A percentile compares a stretch with the other conserved stretches of the same genome.
Evolutionary conservation across 1,139 yeast species (phyloP).

Genomic region (Casaregolazyma lundiana): DNA sequence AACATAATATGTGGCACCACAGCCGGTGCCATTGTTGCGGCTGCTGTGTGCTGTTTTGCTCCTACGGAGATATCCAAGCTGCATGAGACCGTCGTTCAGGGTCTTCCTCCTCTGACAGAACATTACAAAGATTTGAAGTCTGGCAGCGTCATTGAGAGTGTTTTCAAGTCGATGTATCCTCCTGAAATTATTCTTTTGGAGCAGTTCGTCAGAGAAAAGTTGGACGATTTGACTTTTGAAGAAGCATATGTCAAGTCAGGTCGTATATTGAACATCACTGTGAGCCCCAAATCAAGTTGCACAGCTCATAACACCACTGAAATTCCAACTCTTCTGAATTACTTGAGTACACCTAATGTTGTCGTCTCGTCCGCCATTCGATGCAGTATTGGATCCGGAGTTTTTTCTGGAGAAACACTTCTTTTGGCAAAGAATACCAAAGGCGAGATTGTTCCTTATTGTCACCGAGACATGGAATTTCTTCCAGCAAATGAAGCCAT

Average conservation of each 20-base stretch:
- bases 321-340: constrained; percentile 73
- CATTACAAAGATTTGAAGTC: constrained; percentile 25
- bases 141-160: constrained; percentile 31
- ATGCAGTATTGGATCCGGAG: constrained; percentile 66
- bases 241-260: constrained; percentile 83
- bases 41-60: constrained; percentile 67
- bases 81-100: constrained; percentile 38
- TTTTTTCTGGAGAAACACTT: constrained; percentile 50
- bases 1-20: constrained; percentile 89
- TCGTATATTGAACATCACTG: constrained; percentile 73
- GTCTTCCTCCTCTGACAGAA: constrained; percentile 39
- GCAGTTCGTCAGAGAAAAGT: constrained; percentile 69
- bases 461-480: constrained; percentile 27
- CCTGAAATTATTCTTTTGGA: constrained; percentile 77
- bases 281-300: constrained; percentile 64
- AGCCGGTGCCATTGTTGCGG: constrained; percentile 89
- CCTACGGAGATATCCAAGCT: constrained; percentile 46
- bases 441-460: constrained; percentile 31
- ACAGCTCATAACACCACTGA: constrained; percentile 13
- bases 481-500: constrained; percentile 45
- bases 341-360: constrained; percentile 88
- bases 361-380: constrained; percentile 77
- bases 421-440: constrained; percentile 60
- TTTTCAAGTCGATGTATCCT: constrained; percentile 66
- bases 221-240: constrained; percentile 86